phyloP scores from a whole-genome alignment of 495 filamentous ascomycete species.

The Xylaria telfairii region DNA sequence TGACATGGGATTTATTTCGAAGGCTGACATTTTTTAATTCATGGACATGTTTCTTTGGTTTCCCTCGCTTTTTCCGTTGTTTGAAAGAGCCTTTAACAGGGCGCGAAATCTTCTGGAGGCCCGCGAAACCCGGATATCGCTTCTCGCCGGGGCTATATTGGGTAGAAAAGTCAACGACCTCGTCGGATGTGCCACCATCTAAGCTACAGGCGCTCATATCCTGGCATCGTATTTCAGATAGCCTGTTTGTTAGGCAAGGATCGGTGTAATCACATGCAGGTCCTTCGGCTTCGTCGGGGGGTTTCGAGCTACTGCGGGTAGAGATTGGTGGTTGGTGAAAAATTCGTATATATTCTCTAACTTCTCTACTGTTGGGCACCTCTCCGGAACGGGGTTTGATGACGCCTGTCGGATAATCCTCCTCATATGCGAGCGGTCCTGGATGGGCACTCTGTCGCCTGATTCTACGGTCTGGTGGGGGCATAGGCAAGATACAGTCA shows the following conservation, averaged over 20 bases:
- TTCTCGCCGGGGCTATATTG: slow-evolving; percentile 30
- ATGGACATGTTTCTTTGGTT: slow-evolving; percentile 29
- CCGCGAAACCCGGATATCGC: slow-evolving; percentile 21
- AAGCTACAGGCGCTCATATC: slow-evolving; percentile 39
- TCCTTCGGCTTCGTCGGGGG: slow-evolving; percentile 26
- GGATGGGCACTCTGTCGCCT: slow-evolving; percentile 28
- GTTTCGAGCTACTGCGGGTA: slow-evolving; percentile 43
- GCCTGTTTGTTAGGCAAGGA: slow-evolving; percentile 13
- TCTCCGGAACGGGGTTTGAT: slow-evolving; percentile 31
- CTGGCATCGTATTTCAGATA: slow-evolving; percentile 25
- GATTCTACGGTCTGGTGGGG: slow-evolving; percentile 31
- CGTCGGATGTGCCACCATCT: slow-evolving; percentile 40
- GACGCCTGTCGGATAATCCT: slow-evolving; percentile 35
- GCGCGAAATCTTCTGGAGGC: slow-evolving; percentile 26
- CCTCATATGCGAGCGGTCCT: slow-evolving; percentile 33
- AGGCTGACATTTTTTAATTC: slow-evolving; percentile 42
- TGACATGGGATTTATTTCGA: slow-evolving; percentile 47
- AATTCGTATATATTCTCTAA: slow-evolving; percentile 43
- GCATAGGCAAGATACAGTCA: slow-evolving; percentile 31
- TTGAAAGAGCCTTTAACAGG: slow-evolving; percentile 16
- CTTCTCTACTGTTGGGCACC: slow-evolving; percentile 43
- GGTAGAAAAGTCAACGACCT: slow-evolving; percentile 37
- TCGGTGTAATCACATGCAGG: slow-evolving; percentile 10
- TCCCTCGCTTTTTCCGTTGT: slow-evolving; percentile 26
- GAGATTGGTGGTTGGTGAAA: slow-evolving; percentile 47